A percentile compares a stretch with the other conserved stretches of the same genome.
phyloP scores from a whole-genome alignment of 305 asterid genomes.

The Fraxinus sp. region DNA sequence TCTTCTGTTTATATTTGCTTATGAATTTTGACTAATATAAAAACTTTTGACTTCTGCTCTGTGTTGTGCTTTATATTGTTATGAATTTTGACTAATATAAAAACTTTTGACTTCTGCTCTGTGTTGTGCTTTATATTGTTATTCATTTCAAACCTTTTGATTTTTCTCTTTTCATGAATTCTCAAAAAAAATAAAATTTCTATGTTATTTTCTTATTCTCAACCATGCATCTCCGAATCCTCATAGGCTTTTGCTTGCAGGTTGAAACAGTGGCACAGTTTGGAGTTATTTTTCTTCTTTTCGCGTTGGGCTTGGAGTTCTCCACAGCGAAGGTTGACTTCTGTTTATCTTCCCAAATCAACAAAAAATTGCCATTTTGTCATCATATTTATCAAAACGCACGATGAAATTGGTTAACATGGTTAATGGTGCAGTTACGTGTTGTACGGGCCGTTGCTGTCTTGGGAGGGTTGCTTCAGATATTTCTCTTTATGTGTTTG shows the following conservation, averaged over 20 bases:
- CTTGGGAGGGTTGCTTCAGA: conserved; percentile 80
- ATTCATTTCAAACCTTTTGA: not conserved
- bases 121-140: conserved; percentile 12
- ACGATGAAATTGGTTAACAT: conserved; percentile 9
- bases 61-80: conserved; percentile 12
- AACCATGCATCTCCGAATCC: conserved; percentile 14
- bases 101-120: not conserved
- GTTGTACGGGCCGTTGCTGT: conserved; percentile 80
- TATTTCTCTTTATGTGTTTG: conserved; percentile 75
- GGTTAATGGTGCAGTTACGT: conserved; percentile 56
- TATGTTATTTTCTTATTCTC: not conserved
- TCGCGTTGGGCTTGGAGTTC: conserved; percentile 83
- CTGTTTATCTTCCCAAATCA: conserved; percentile 17
- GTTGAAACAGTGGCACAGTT: conserved; percentile 89
- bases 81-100: not conserved
- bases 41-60: not conserved
- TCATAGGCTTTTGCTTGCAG: conserved; percentile 38
- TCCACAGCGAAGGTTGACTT: conserved; percentile 68
- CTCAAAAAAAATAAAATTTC: not conserved
- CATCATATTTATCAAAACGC: conserved; percentile 11
- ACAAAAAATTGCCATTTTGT: conserved; percentile 15
- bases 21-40: not conserved
- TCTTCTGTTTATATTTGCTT: not conserved
- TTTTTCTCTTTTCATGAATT: not conserved
- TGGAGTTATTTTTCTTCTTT: conserved; percentile 86